Evolutionary conservation across 169 alveolate genomes (phyloP), one percentile per base, ranked within the genome.

Genomic region (Plasmodium gaboni): DNA sequence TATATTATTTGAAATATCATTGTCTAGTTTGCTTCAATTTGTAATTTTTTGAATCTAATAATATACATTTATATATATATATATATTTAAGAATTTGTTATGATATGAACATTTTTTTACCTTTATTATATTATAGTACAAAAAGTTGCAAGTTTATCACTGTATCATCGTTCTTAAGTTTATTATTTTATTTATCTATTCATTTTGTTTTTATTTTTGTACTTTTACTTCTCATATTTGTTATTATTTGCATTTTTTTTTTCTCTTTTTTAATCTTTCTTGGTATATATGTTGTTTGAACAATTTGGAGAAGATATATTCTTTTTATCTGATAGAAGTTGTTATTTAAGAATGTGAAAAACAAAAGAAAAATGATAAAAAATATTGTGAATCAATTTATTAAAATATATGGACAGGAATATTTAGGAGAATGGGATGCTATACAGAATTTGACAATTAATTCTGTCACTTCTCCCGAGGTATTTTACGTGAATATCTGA

Each of bases 361-460:
- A 1, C 2, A 63, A 65, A 64, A 65, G 46, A 55, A 88, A 72
- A 85, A 93, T 93, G 95, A 22, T 93, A 55, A 91, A 89, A 17
- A 89, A 89, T 80, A 89, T 93, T 60, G 76, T 93, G 28, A 89
- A 89, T 50, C 95, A 93, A 78, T 87, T 93, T 78, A 89, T 93
- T 68, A 93, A 93, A 83, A 44, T 91, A 73, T 93, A 74, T 73
- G 95, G 95, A 78, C 90, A 93, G 68, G 95, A 93, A 50, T 93
- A 89, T 65, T 89, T 93, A 17, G 95, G 94, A 64, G 95, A 93
- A 57, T 93, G 95, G 95, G 94, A 93, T 63, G 93, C 95, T n/a
- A 89, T 93, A 59, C 83, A 89, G 76, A 90, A 93, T 88, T 87
- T 93, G 44, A 92, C 93, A 42, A 87, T 93, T 12, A 93, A 93